Percentiles rank a stretch among this genome's conserved stretches.
phyloP scores from a whole-genome alignment of 495 filamentous ascomycete species.

The Penicillium pancosmium region DNA sequence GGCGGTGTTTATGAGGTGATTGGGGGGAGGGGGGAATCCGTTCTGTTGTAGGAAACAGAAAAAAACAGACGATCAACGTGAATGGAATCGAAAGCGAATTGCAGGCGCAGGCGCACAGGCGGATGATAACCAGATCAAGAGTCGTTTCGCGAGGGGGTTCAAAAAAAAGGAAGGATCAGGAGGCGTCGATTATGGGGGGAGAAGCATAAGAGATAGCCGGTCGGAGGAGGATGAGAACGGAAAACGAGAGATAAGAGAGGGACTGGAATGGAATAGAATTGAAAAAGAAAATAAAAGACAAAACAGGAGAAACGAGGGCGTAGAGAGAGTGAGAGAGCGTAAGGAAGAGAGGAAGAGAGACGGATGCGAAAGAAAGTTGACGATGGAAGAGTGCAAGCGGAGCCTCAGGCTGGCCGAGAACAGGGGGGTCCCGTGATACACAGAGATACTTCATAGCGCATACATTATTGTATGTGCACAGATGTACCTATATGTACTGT shows the following conservation, averaged over 20 bases:
- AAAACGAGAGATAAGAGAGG: constrained; percentile 1
- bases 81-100: constrained; percentile 22
- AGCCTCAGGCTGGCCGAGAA: constrained; percentile 34
- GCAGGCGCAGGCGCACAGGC: constrained; percentile 33
- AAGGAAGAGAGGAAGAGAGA: constrained; percentile 24
- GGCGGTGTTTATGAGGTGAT: background rate
- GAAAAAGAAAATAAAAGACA: constrained; percentile 1
- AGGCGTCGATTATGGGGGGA: constrained; percentile 1
- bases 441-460: background rate
- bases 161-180: constrained; percentile 6
- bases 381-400: constrained; percentile 23
- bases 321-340: constrained; percentile 25
- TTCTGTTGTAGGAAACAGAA: background rate
- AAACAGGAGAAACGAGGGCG: constrained; percentile 7
- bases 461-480: background rate
- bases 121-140: constrained; percentile 38
- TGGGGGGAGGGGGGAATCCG: background rate
- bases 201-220: background rate
- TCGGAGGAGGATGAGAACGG: background rate
- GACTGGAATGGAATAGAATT: background rate
- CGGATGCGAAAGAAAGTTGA: constrained; percentile 22
- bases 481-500: background rate
- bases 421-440: constrained; percentile 5
- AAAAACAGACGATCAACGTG: constrained; percentile 24
- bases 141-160: constrained; percentile 8